Conservation (phyloP, 177 flowering plant genomes). For the Vitis hybrid region DNA sequence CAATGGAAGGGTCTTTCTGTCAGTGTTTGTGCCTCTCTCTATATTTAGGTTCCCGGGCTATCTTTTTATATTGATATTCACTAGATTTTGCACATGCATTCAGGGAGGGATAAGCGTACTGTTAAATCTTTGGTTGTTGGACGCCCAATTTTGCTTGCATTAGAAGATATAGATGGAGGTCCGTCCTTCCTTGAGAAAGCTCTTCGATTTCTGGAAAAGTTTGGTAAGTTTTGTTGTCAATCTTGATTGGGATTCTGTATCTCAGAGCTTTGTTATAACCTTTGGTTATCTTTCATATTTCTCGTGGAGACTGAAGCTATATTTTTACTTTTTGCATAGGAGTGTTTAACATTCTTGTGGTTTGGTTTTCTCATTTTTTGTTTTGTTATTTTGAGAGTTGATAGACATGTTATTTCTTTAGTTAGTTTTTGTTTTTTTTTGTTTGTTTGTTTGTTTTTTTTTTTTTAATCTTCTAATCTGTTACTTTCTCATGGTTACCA, state of each 20-base stretch:
- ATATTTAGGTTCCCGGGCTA: neutral
- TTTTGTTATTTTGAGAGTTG: no score
- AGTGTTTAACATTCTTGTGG: neutral
- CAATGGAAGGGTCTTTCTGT: slow-evolving; percentile 77
- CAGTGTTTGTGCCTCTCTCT: slow-evolving; percentile 61
- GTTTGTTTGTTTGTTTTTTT: neutral
- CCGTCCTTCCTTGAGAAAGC: slow-evolving; percentile 99
- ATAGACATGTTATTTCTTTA: no score
- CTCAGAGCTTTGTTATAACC: neutral
- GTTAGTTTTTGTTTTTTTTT: neutral
- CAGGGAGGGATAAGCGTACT: slow-evolving; percentile 93
- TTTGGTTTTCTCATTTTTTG: neutral
- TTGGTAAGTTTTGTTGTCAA: slow-evolving; percentile 48
- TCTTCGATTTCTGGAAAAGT: slow-evolving; percentile 84
- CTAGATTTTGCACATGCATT: neutral
- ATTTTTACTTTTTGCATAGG: no score
- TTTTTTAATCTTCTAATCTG: neutral
- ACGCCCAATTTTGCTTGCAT: slow-evolving; percentile 96
- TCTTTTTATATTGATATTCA: neutral
- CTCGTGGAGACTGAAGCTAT: neutral
- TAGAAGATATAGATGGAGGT: slow-evolving; percentile 98
- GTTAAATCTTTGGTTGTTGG: slow-evolving; percentile 97
- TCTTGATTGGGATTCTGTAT: neutral
- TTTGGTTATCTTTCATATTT: neutral
- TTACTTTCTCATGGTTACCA: neutral